phyloP scores from a whole-genome alignment of 345 rosid species.

The Sisymbrium altissimum region DNA sequence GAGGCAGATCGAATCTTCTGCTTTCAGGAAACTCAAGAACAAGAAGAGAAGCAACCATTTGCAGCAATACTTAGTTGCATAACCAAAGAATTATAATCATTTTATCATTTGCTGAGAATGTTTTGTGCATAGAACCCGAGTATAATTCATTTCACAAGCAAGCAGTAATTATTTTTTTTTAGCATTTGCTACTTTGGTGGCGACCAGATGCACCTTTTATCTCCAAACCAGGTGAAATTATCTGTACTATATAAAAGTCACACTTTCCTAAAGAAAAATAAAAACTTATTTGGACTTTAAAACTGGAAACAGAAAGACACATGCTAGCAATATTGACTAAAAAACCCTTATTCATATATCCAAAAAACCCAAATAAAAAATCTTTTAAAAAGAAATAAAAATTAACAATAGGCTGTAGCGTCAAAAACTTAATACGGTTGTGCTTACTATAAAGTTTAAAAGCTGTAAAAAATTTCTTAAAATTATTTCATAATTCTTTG shows the following conservation, averaged over 20 bases:
- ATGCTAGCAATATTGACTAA: neutral
- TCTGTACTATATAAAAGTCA: neutral
- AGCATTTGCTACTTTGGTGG: neutral
- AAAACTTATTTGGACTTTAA: neutral
- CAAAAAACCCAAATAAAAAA: neutral
- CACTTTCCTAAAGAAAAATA: neutral
- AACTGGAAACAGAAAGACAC: neutral
- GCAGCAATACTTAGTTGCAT: conserved; percentile 60
- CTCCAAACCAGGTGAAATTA: neutral
- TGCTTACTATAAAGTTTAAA: neutral
- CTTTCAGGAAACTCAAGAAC: conserved; percentile 78
- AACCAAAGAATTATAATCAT: neutral
- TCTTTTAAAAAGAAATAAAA: neutral
- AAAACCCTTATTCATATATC: neutral
- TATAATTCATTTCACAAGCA: conserved; percentile 9
- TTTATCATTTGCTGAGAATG: conserved; percentile 7
- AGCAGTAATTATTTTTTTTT: conserved; percentile 9
- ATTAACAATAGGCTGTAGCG: neutral
- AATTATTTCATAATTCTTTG: neutral
- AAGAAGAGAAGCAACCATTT: conserved; percentile 73
- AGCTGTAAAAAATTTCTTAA: neutral
- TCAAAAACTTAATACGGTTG: neutral
- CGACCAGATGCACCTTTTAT: neutral
- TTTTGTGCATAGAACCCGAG: conserved; percentile 31
- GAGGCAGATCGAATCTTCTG: conserved; percentile 78